phyloP scores from a whole-genome alignment of 2,329 filamentous ascomycete species.

The Mycosphaerella sp. region DNA sequence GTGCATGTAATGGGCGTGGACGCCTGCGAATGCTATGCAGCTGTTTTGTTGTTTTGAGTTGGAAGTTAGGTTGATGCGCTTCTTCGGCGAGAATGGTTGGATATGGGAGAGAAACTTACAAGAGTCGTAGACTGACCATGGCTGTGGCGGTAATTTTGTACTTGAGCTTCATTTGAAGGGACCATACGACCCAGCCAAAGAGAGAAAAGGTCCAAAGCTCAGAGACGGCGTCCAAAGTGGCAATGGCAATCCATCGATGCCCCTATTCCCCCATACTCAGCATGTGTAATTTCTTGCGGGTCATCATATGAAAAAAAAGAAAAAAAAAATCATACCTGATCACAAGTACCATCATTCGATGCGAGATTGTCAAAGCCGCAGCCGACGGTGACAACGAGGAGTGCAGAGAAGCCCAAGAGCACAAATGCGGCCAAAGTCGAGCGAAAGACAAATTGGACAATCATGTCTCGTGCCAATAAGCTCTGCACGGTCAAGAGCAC shows the following conservation, averaged over 20 bases:
- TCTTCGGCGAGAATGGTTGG: not conserved
- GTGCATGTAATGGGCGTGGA: not conserved
- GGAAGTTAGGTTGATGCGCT: not conserved
- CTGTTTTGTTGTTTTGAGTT: not conserved
- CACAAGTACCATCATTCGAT: not conserved
- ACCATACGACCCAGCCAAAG: conserved; percentile 13
- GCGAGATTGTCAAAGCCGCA: conserved; percentile 7
- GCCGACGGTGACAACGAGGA: conserved; percentile 8
- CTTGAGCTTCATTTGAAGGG: conserved; percentile 10
- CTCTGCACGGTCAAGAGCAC: conserved; percentile 14
- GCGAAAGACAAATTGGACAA: conserved; percentile 9
- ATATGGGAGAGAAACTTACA: conserved; percentile 1
- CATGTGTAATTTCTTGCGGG: not conserved
- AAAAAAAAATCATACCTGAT: not conserved
- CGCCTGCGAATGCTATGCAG: conserved; percentile 1
- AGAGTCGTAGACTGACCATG: conserved; percentile 10
- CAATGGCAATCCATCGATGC: conserved; percentile 8
- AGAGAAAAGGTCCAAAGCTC: conserved; percentile 13
- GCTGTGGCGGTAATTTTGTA: conserved; percentile 15
- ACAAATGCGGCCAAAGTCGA: conserved; percentile 7
- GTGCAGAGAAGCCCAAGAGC: conserved; percentile 4
- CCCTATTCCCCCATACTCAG: not conserved
- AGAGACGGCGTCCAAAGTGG: conserved; percentile 10
- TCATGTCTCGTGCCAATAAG: conserved; percentile 11
- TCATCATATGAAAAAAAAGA: too few relatives aligned